A percentile compares a stretch with the other conserved stretches of the same genome.
phyloP scores from a whole-genome alignment of 345 rosid genomes.

The Nephelium lappaceum region DNA sequence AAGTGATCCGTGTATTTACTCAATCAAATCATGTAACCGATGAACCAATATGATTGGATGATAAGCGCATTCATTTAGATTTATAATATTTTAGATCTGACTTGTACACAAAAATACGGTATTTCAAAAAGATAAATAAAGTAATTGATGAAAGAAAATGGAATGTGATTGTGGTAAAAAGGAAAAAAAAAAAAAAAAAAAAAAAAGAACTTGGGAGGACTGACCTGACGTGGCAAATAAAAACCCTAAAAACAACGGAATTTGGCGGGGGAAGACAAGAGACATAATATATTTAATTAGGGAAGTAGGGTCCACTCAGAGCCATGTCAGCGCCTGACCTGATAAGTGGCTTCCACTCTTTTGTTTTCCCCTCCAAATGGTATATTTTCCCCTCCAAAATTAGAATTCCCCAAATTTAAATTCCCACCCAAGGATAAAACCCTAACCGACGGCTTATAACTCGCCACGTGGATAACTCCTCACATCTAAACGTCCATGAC shows the following conservation, averaged over 20 bases:
- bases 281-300: too few relatives aligned
- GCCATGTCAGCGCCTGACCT: neutral
- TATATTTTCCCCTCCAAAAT: neutral
- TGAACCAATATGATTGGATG: too few relatives aligned
- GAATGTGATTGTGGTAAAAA: too few relatives aligned
- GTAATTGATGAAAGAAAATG: too few relatives aligned
- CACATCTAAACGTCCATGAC: constrained; percentile 23
- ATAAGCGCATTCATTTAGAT: too few relatives aligned
- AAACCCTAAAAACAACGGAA: neutral
- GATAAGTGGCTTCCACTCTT: neutral
- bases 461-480: neutral
- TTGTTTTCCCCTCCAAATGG: neutral
- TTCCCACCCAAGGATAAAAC: constrained; percentile 15
- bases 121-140: too few relatives aligned
- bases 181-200: too few relatives aligned
- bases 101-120: too few relatives aligned
- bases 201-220: too few relatives aligned
- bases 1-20: too few relatives aligned
- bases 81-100: too few relatives aligned
- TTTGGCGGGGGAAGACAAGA: neutral
- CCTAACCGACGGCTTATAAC: neutral
- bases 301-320: neutral
- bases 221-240: neutral
- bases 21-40: too few relatives aligned
- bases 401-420: constrained; percentile 12